phyloP scores from a whole-genome alignment of 2,329 filamentous ascomycete species.

The Pseudogymnoascus sp. region DNA sequence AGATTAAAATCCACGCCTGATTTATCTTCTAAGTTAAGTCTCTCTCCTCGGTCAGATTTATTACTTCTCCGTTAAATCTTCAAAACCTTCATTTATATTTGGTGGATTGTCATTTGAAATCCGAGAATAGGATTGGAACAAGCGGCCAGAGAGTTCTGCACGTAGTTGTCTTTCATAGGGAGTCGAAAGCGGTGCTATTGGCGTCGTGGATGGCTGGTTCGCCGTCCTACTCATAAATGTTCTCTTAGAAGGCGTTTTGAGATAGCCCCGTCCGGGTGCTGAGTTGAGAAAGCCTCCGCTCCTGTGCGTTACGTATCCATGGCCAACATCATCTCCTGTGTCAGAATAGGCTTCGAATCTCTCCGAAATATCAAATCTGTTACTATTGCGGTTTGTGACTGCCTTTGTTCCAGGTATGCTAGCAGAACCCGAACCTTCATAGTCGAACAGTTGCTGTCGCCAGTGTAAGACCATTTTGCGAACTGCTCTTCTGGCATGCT shows the following conservation, averaged over 20 bases:
- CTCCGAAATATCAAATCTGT: neutral
- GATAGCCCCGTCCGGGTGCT: conserved; percentile 21
- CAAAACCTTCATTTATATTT: neutral
- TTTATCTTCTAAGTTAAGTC: neutral
- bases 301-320: conserved; percentile 20
- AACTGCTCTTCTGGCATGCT: conserved; percentile 27
- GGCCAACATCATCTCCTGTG: conserved; percentile 23
- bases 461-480: conserved; percentile 29
- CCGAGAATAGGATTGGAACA: conserved; percentile 7
- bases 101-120: conserved; percentile 1
- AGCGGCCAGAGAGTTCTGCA: conserved; percentile 13
- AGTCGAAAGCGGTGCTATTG: conserved; percentile 36
- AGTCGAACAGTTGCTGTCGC: conserved; percentile 20
- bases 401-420: neutral
- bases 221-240: conserved; percentile 36
- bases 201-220: conserved; percentile 37
- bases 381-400: neutral
- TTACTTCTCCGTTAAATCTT: neutral
- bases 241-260: conserved; percentile 41
- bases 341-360: conserved; percentile 26
- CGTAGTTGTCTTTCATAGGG: conserved; percentile 35
- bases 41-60: neutral
- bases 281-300: conserved; percentile 19
- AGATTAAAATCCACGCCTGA: neutral
- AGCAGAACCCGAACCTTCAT: neutral